phyloP scores from a whole-genome alignment of 2,329 filamentous ascomycete species.

The Penicillium polonicum region DNA sequence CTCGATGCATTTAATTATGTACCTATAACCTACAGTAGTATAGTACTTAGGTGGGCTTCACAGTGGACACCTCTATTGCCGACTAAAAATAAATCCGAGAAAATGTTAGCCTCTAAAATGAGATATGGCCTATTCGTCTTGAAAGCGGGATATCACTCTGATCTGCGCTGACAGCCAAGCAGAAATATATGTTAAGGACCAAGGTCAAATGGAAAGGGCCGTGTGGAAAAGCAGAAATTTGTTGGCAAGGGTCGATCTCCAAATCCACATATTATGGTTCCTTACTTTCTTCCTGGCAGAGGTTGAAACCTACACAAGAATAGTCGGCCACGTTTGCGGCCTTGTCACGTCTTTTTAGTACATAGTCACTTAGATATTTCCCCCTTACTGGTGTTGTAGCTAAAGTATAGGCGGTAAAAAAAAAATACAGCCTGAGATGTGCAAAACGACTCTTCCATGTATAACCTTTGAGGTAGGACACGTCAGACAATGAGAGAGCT shows the following conservation, averaged over 20 bases:
- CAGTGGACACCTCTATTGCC: background rate
- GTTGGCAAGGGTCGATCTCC: background rate
- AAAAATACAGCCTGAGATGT: no score
- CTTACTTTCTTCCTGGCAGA: background rate
- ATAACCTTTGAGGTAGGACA: background rate
- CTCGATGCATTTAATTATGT: background rate
- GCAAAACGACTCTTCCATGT: no score
- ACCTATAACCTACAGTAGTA: background rate
- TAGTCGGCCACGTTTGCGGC: no score
- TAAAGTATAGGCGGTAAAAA: no score
- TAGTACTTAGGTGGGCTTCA: background rate
- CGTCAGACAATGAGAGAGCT: background rate
- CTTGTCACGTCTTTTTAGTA: no score
- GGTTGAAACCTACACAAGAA: background rate
- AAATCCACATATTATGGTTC: background rate
- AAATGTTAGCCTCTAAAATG: background rate
- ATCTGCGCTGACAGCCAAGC: constrained; percentile 2
- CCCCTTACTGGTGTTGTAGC: no score
- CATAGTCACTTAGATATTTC: no score
- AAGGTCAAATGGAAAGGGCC: background rate
- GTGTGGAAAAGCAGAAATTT: background rate
- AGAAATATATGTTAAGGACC: background rate
- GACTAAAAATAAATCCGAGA: background rate
- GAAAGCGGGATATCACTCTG: constrained; percentile 7
- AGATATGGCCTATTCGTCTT: background rate